These are phyloP conservation scores for Claviceps maximensis DNA, from an alignment of 2,329 filamentous ascomycete genomes.

Conservation along the genomic window DNA sequence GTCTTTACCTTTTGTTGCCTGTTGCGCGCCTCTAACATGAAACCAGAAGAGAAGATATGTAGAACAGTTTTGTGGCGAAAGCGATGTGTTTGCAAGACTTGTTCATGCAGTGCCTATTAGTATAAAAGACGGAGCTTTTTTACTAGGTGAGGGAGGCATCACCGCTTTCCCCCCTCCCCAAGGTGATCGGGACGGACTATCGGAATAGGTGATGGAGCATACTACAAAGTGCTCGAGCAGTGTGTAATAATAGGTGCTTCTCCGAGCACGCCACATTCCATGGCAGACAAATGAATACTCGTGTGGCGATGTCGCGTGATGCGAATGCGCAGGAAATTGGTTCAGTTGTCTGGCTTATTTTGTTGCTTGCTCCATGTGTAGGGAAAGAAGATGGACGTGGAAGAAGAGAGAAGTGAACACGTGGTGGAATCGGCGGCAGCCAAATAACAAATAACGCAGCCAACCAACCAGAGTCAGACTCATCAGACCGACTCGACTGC, in stretches of 20 bases:
- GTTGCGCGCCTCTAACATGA: background rate
- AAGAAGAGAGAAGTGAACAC: background rate
- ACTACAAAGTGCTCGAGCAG: background rate
- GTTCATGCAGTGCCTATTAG: background rate
- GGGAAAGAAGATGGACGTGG: background rate
- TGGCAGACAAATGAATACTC: background rate
- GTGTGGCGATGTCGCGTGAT: background rate
- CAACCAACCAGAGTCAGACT: too few relatives aligned
- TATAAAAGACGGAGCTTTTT: background rate
- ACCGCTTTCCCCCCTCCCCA: background rate
- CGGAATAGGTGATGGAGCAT: background rate
- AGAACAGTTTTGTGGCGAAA: background rate
- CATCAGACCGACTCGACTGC: too few relatives aligned
- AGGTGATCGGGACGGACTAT: background rate
- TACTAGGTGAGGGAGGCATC: background rate
- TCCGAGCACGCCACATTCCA: background rate
- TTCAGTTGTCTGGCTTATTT: too few relatives aligned
- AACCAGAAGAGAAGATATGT: too few relatives aligned
- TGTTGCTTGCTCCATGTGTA: background rate
- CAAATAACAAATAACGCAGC: too few relatives aligned
- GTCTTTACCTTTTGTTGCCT: too few relatives aligned
- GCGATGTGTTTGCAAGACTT: background rate
- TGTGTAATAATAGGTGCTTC: too few relatives aligned
- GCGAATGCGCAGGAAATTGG: background rate
- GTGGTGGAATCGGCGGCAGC: background rate